Evolutionary conservation across 345 rosid species (phyloP), one percentile per base, ranked within the genome.

Genomic region (Salix brachista): DNA sequence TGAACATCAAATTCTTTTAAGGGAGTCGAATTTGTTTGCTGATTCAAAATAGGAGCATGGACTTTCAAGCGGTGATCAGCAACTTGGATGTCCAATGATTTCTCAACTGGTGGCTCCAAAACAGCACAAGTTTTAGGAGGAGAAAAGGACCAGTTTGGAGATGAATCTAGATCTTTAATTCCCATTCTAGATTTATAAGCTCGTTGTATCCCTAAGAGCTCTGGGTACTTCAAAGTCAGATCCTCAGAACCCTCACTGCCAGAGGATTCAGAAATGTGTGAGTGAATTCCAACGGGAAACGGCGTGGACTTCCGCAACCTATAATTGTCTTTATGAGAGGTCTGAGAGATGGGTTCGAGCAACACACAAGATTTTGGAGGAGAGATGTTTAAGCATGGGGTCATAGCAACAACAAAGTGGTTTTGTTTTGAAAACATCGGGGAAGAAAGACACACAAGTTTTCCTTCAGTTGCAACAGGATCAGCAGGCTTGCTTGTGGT

Each of bases 81-180:
- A 71, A 86, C 78, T 64, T 75, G 77, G 64, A 54, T 73, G 69
- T 65, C 69, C 19, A 9, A 21, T 58, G 80, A 67, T 77, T 79
- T 87, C 80, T 86, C 92, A 67, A 84, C 86, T 5, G 78, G 84
- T 62, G 90, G 97, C 74, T 88, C 91, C 85, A 93, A 74, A 77
- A 96, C 78, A 78, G 85, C 83, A 85, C 95, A 94, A 62, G 92
- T 89, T 83, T 88, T 94, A n/a, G 93, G 97, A 75, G 98, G 97
- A 41, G 99, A 96, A 79, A 91, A 86, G 26, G 78, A 83, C 99
- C 99, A 94, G 19, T 85, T 77, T 41, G 98, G 97, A 16, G 97
- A 92, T 34, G 90, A 73, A 12, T 82, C 93, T 8, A 87, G 48
- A 48, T 86, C 92, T 56, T 86, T 86, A 71, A 82, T 87, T 32